Evolutionary conservation across 331 rosid genomes (phyloP).

Genomic region (Pyracantha coccinea): DNA sequence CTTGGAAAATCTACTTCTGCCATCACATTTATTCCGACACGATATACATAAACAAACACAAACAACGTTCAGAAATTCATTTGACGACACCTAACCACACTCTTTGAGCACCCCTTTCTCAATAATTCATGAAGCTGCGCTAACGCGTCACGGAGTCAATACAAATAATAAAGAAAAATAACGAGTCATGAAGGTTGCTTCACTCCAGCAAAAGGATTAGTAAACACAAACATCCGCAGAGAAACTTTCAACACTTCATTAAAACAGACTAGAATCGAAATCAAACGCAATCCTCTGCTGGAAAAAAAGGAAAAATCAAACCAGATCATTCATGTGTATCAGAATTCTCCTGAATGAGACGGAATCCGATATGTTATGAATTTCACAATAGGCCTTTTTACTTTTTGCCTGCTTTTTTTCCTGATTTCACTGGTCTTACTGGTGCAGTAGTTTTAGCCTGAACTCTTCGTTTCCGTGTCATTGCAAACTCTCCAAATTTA

Average conservation of each 20-base stretch:
- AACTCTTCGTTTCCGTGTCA: conserved; percentile 19
- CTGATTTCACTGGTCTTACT: neutral
- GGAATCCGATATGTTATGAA: neutral
- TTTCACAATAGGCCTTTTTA: neutral
- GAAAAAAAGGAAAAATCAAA: neutral
- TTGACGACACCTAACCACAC: no score
- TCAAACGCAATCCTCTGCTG: neutral
- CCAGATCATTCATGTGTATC: neutral
- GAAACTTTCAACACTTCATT: neutral
- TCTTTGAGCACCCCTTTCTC: no score
- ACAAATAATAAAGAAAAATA: no score
- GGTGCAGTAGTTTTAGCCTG: conserved; percentile 3
- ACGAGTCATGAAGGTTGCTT: neutral
- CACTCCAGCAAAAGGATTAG: neutral
- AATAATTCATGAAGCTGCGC: no score
- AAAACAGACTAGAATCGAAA: neutral
- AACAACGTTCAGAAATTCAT: no score
- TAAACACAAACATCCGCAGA: neutral
- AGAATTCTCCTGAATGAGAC: neutral
- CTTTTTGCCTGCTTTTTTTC: conserved; percentile 14
- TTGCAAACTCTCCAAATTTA: conserved; percentile 26
- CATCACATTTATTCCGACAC: no score
- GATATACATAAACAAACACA: no score
- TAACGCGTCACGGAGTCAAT: no score
- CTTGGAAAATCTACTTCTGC: no score